A percentile compares a stretch with the other conserved stretches of the same genome.
phyloP scores from a whole-genome alignment of 2,329 filamentous ascomycete genomes.

The Diplodia intermedia region DNA sequence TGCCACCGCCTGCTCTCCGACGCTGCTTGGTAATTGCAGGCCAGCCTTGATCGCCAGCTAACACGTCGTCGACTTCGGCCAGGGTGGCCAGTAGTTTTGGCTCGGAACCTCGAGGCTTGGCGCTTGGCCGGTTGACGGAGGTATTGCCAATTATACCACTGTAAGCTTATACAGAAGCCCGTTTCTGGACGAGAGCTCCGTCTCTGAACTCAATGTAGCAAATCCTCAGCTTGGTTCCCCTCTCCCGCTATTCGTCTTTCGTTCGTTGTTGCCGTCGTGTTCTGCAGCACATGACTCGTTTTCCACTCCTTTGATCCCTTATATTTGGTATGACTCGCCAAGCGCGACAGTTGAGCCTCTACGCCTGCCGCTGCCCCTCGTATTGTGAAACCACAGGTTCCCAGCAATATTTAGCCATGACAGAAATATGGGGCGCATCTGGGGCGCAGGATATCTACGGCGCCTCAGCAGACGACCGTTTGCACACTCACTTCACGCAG shows the following conservation, averaged over 20 bases:
- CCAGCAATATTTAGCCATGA: constrained; percentile 16
- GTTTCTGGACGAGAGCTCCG: neutral
- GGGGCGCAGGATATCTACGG: constrained; percentile 20
- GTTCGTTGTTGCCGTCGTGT: neutral
- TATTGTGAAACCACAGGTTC: constrained; percentile 14
- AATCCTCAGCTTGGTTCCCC: neutral
- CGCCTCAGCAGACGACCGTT: constrained; percentile 11
- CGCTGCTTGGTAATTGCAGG: constrained; percentile 18
- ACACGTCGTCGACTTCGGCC: constrained; percentile 3
- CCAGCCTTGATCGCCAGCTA: constrained; percentile 4
- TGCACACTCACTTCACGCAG: constrained; percentile 23
- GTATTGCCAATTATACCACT: neutral
- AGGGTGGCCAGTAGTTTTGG: neutral
- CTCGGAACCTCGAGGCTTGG: neutral
- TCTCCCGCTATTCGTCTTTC: neutral
- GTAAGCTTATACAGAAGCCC: too few species aligned
- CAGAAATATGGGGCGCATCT: constrained; percentile 25
- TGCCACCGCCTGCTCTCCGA: constrained; percentile 1
- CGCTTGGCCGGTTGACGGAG: neutral
- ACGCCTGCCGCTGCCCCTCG: constrained; percentile 6
- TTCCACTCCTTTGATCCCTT: constrained; percentile 10
- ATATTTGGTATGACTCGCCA: constrained; percentile 28
- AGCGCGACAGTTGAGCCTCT: constrained; percentile 18
- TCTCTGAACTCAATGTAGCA: neutral
- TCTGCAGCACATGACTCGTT: constrained; percentile 11